phyloP scores from a whole-genome alignment of 495 filamentous ascomycete species.

The Platismatia glauca region DNA sequence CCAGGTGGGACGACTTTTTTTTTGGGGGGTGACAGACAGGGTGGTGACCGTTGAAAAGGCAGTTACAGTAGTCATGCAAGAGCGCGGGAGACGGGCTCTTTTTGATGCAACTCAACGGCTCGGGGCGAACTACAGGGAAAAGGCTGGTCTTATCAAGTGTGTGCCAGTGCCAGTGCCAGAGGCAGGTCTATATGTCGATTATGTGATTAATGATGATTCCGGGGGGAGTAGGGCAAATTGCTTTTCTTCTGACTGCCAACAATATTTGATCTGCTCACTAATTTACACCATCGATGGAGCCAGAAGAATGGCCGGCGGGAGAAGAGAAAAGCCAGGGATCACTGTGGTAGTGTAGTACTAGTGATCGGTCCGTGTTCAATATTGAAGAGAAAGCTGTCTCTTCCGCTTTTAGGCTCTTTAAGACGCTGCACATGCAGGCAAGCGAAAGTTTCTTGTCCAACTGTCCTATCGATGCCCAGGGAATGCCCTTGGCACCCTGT shows the following conservation, averaged over 20 bases:
- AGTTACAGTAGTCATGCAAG: conserved; percentile 15
- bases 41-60: conserved; percentile 2
- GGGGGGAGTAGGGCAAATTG: not conserved
- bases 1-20: not conserved
- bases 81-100: conserved; percentile 19
- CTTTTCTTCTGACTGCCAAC: conserved; percentile 1
- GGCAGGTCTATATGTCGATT: no score
- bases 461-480: not conserved
- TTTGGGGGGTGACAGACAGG: not conserved
- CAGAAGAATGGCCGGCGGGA: conserved; percentile 13
- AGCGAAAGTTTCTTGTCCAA: conserved; percentile 9
- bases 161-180: not conserved
- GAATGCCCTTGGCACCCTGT: conserved; percentile 7
- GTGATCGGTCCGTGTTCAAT: conserved; percentile 16
- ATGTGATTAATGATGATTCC: no score
- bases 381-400: conserved; percentile 14
- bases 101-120: conserved; percentile 16
- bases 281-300: not conserved
- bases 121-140: conserved; percentile 18
- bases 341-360: not conserved
- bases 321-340: conserved; percentile 9
- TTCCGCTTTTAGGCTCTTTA: conserved; percentile 19
- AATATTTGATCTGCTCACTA: not conserved
- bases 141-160: conserved; percentile 7
- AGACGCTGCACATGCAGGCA: conserved; percentile 16